Base-by-base conservation (phyloP, 1,284 basidiomycete genomes). In the Ustilago nuda region DNA sequence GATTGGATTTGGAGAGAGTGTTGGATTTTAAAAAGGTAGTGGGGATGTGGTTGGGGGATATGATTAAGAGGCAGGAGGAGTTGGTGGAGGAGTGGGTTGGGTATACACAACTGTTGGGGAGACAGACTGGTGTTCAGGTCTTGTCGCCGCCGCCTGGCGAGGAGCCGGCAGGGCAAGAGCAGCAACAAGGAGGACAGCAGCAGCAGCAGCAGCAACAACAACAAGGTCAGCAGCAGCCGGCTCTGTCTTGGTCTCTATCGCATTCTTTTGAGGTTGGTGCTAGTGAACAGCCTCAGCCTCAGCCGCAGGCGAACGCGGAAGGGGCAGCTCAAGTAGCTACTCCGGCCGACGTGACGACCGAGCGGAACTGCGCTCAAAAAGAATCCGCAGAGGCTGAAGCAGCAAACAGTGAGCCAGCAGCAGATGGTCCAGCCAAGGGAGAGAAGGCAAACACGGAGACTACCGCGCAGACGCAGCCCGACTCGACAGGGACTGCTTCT, bases 1-100 rank as follows among this genome's bases (percentile, higher is more conserved):
- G 95, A 37, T 98, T 99, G 84, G 96, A 99, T 87, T 90, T 91
- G 82, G 95, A 98, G 86, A 90, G 95, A 51, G 90, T 98, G 35
- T 91, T 93, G 53, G 94, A 96, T 82, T 94, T 96, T 85, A 94
- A 93, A 84, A 88, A 89, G 37, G 89, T 91, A 2, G 86, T 96
- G 65, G 92, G 92, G 80, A 88, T 88, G 1, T 94, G 93, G 86
- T 86, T 95, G 66, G 91, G 92, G 56, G 92, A 92, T 11, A 92
- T 95, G 91, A 92, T 94, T 56, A 85, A 88, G 32, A 87, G 92
- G 56, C 94, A 96, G 87, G 92, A 92, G 85, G 91, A 94, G 88
- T 92, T 93, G 54, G 63, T 81, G 11, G 64, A 70, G 37, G 83
- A 83, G 56, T 83, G 80, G 80, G 63, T 75, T 15, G 52, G 64